These are phyloP conservation scores for Eremochloa ophiuroides DNA, from an alignment of 176 grass and related monocot species.

Conservation along the genomic window DNA sequence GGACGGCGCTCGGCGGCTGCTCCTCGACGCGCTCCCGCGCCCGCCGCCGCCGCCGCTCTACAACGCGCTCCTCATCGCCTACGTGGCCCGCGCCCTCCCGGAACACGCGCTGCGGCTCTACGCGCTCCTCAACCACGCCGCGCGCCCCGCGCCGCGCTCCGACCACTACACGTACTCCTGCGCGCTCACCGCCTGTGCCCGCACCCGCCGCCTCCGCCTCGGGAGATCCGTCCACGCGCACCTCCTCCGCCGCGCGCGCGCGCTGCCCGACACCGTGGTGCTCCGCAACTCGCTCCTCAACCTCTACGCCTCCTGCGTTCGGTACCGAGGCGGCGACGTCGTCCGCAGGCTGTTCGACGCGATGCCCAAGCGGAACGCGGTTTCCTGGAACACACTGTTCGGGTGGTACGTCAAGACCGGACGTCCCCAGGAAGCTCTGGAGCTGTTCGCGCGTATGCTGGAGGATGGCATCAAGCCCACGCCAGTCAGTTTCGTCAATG, in stretches of 20 bases:
- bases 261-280: constrained; percentile 45
- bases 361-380: constrained; percentile 68
- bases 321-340: constrained; percentile 24
- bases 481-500: constrained; percentile 64
- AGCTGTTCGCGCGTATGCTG: constrained; percentile 51
- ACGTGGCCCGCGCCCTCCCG: constrained; percentile 66
- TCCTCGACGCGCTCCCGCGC: constrained; percentile 57
- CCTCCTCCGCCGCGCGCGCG: constrained; percentile 45
- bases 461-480: constrained; percentile 56
- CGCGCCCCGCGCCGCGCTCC: constrained; percentile 29
- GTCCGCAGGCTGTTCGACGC: constrained; percentile 60
- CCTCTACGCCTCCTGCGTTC: constrained; percentile 56
- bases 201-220: constrained; percentile 50
- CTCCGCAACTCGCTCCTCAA: constrained; percentile 94
- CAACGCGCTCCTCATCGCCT: constrained; percentile 85
- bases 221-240: constrained; percentile 78
- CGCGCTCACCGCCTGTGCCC: constrained; percentile 78
- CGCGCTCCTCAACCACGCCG: constrained; percentile 63
- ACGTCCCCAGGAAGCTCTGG: constrained; percentile 44
- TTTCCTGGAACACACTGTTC: constrained; percentile 82
- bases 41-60: constrained; percentile 57
- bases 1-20: constrained; percentile 58
- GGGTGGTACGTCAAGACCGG: constrained; percentile 69
- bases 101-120: constrained; percentile 71
- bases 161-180: constrained; percentile 95